phyloP scores from a whole-genome alignment of 257 asterid species.

The Agastache rugosa region DNA sequence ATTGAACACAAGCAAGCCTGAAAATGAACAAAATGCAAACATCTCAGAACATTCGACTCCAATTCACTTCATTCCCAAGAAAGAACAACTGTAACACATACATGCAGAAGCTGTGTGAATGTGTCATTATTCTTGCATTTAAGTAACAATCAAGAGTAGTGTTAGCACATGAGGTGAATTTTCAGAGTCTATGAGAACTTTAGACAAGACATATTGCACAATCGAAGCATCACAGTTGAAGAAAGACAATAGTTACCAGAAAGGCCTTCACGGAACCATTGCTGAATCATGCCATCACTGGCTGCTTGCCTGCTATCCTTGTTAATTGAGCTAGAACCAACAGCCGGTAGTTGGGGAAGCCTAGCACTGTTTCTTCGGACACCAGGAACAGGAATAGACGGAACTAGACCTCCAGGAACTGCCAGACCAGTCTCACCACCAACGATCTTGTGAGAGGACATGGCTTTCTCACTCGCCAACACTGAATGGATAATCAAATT shows the following conservation, averaged over 20 bases:
- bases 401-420: constrained; percentile 56
- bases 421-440: constrained; percentile 66
- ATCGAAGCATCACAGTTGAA: constrained; percentile 1
- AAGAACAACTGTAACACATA: background rate
- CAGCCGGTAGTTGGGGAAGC: constrained; percentile 54
- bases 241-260: constrained; percentile 57
- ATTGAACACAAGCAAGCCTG: background rate
- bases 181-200: constrained; percentile 4
- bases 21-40: constrained; percentile 1
- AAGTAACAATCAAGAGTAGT: background rate
- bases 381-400: constrained; percentile 50
- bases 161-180: constrained; percentile 2
- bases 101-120: background rate
- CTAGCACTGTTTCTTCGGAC: constrained; percentile 41
- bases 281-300: constrained; percentile 73
- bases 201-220: background rate
- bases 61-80: constrained; percentile 18
- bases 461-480: constrained; percentile 70
- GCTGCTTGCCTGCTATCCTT: constrained; percentile 53
- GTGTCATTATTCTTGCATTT: constrained; percentile 9
- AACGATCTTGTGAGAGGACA: constrained; percentile 47
- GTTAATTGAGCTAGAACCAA: constrained; percentile 56
- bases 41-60: background rate
- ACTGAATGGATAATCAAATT: constrained; percentile 73
- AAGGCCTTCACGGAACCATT: constrained; percentile 94